Evolutionary conservation across 1,284 basidiomycete genomes (phyloP).

Genomic region (Cryptococcus jaspeensis): DNA sequence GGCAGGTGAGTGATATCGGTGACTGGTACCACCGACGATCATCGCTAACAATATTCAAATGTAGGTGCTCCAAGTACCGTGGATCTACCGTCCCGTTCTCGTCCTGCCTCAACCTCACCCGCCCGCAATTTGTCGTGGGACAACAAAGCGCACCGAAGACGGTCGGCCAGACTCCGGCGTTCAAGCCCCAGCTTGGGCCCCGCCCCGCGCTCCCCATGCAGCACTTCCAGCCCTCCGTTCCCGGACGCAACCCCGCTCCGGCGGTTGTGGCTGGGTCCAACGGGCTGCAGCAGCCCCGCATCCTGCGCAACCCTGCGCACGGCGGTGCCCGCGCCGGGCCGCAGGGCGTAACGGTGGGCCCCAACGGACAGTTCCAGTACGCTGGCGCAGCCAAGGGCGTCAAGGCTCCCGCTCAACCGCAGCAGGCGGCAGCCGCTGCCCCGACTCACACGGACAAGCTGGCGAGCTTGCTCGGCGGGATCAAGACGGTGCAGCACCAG

Average conservation of each 20-base stretch:
- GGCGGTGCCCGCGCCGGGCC: neutral
- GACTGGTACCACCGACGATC: conserved; percentile 7
- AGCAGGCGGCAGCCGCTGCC: neutral
- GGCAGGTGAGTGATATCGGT: conserved; percentile 61
- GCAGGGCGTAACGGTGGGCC: neutral
- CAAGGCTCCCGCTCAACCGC: conserved; percentile 14
- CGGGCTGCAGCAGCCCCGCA: conserved; percentile 49
- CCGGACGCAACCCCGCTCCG: conserved; percentile 7
- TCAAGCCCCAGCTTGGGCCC: conserved; percentile 68
- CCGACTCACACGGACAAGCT: conserved; percentile 33
- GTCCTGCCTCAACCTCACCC: conserved; percentile 78
- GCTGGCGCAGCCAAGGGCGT: conserved; percentile 47
- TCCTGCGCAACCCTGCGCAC: conserved; percentile 61
- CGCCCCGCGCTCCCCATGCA: conserved; percentile 61
- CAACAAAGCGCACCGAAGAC: conserved; percentile 54
- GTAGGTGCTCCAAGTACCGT: conserved; percentile 82
- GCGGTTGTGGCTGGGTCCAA: neutral
- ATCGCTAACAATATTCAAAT: neutral
- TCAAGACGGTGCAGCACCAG: neutral
- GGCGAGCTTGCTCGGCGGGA: conserved; percentile 24
- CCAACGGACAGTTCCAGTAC: conserved; percentile 35
- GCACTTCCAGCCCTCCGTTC: conserved; percentile 61
- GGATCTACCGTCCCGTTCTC: conserved; percentile 81
- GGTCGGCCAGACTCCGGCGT: conserved; percentile 50
- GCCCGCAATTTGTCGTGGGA: conserved; percentile 74